Conservation (phyloP, 352 stramenopile genomes). For the Phytophthora cactorum region DNA sequence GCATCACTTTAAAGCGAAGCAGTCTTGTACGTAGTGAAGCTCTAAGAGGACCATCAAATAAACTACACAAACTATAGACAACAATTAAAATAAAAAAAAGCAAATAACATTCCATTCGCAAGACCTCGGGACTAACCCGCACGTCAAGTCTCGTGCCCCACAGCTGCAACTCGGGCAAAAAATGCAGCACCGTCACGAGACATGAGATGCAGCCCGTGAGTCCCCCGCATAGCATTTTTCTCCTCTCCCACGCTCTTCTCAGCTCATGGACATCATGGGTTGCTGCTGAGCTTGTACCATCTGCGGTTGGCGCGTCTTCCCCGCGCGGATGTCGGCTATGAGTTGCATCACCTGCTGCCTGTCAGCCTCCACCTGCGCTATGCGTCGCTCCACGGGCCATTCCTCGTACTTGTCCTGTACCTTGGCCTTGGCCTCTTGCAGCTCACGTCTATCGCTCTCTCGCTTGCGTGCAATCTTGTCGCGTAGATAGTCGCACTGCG, state of each 20-base stretch:
- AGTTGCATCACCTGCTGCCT: slow-evolving; percentile 78
- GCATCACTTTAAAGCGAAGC: too few species aligned
- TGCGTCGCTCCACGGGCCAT: slow-evolving; percentile 81
- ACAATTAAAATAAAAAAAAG: slow-evolving; percentile 29
- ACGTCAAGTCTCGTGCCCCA: slow-evolving; percentile 3
- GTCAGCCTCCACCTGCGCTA: slow-evolving; percentile 82
- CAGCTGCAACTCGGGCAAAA: slow-evolving; percentile 17
- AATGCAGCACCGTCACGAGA: slow-evolving; percentile 14
- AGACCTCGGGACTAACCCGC: slow-evolving; percentile 5
- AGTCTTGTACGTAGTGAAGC: too few species aligned
- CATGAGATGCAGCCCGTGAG: not conserved
- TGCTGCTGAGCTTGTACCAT: slow-evolving; percentile 40
- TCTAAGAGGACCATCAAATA: too few species aligned
- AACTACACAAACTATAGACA: not conserved
- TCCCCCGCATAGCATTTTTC: slow-evolving; percentile 10
- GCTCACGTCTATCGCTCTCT: slow-evolving; percentile 62
- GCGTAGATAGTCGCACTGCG: slow-evolving; percentile 86
- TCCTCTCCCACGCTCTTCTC: slow-evolving; percentile 11
- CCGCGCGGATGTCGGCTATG: slow-evolving; percentile 73
- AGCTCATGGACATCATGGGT: slow-evolving; percentile 55
- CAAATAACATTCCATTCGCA: slow-evolving; percentile 44
- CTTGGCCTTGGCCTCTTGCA: slow-evolving; percentile 57
- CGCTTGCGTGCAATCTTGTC: slow-evolving; percentile 86
- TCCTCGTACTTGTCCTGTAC: slow-evolving; percentile 62
- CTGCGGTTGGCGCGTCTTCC: slow-evolving; percentile 54